Conservation (phyloP, 2,329 filamentous ascomycete species). For the Stagonosporopsis chrysanthemi region DNA sequence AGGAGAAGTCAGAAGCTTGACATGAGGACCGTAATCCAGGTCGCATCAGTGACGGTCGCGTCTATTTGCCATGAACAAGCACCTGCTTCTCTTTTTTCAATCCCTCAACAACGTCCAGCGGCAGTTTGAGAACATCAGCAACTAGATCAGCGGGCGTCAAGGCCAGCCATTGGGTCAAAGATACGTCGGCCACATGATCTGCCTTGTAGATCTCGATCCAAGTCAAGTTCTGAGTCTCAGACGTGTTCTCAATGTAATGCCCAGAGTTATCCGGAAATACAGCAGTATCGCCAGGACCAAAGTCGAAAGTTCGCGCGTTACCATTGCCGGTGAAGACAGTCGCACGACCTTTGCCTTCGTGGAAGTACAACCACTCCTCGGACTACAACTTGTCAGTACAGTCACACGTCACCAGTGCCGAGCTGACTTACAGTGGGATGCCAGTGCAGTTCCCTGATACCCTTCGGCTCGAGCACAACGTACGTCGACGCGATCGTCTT, state of each 20-base stretch:
- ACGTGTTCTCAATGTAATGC: slow-evolving; percentile 75
- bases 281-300: slow-evolving; percentile 70
- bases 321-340: slow-evolving; percentile 70
- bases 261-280: slow-evolving; percentile 72
- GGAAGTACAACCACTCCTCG: slow-evolving; percentile 77
- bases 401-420: neutral
- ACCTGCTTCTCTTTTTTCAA: slow-evolving; percentile 72
- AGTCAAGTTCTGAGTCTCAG: slow-evolving; percentile 67
- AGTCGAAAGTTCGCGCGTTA: slow-evolving; percentile 71
- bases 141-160: slow-evolving; percentile 70
- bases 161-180: slow-evolving; percentile 73
- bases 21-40: too few relatives aligned
- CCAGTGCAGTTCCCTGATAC: slow-evolving; percentile 72
- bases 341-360: slow-evolving; percentile 66
- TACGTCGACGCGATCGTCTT: slow-evolving; percentile 72
- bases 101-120: slow-evolving; percentile 62
- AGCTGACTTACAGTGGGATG: slow-evolving; percentile 66
- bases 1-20: neutral
- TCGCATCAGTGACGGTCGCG: neutral
- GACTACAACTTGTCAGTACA: slow-evolving; percentile 34
- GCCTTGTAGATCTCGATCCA: slow-evolving; percentile 76
- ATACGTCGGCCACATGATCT: slow-evolving; percentile 71
- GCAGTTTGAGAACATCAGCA: slow-evolving; percentile 66
- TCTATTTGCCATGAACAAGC: slow-evolving; percentile 48
- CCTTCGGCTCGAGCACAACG: slow-evolving; percentile 69